Base-by-base conservation (phyloP, 106 monocot species). In the Platanthera guangdongensis region DNA sequence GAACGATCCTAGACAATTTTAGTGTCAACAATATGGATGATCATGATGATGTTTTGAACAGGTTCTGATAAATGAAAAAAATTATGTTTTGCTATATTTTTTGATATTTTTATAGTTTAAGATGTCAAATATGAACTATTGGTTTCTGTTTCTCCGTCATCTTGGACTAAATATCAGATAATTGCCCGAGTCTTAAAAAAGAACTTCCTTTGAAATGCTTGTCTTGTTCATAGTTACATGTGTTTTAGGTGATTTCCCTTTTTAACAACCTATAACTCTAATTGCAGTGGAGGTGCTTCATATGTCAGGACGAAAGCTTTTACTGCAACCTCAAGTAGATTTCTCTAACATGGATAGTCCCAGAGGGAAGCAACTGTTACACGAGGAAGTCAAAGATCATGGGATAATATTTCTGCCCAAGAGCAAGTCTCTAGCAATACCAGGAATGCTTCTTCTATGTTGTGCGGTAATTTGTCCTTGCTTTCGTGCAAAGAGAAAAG, bases 391-490 rank as follows among this genome's bases (percentile, higher is more conserved):
- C 22, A 57, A 67, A 79, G 57, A 21, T 47, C 19, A 55, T 52
- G 25, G 45, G 59, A 51, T 52, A 59, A 78, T 22, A 45, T 80
- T 76, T 51, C 74, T 52, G 21, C 18, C 63, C 0, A 69, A 69
- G 5, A 55, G 67, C 74, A 64, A 32, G 47, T 52, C 73, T 68
- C 51, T 86, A 11, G 86, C 80, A 22, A 45, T 86, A 16, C 86
- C 86, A 70, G 80, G 86, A 73, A 71, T 86, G 47, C 50, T 86
- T 65, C 83, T 86, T 21, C 46, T 83, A 14, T 80, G 83, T 32
- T 80, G 77, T 48, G 80, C 69, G 16, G 39, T 86, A 48, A 73
- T 86, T 14, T 83, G 82, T 49, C 86, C 86, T 51, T 83, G 86
- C 74, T 86, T 86, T 86, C 77, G 71, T 71, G 52, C 86, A 12